Conservation (phyloP, 2,329 filamentous ascomycete genomes). For the Cordyceps militaris region DNA sequence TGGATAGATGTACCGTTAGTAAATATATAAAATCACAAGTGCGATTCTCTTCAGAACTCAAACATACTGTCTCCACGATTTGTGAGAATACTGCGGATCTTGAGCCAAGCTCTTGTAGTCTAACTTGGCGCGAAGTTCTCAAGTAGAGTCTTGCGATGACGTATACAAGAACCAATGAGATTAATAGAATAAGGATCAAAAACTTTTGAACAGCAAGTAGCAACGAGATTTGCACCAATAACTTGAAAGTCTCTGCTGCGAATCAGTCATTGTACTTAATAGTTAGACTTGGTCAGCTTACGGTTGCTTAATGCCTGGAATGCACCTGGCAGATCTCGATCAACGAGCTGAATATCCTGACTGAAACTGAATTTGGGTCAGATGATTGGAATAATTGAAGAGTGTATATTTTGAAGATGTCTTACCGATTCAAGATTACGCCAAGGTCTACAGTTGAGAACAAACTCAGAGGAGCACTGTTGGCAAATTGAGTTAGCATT, state of each 20-base stretch:
- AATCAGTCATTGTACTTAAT: too few species aligned
- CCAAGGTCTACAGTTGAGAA: conserved; percentile 24
- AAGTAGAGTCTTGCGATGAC: background rate
- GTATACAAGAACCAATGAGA: background rate
- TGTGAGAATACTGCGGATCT: background rate
- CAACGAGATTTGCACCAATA: background rate
- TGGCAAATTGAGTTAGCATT: too few species aligned
- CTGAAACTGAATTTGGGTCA: too few species aligned
- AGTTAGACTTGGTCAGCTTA: too few species aligned
- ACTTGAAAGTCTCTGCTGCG: conserved; percentile 28
- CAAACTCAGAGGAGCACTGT: too few species aligned
- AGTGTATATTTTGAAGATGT: too few species aligned
- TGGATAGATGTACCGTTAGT: too few species aligned
- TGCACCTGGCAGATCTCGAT: conserved; percentile 29
- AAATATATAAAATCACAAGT: conserved; percentile 3
- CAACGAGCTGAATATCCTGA: conserved; percentile 34
- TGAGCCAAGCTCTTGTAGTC: background rate
- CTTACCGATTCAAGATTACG: conserved; percentile 33
- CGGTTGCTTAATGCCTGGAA: conserved; percentile 25
- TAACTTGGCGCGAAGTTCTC: background rate
- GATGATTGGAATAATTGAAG: too few species aligned
- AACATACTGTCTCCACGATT: background rate
- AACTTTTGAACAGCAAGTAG: background rate
- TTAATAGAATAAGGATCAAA: background rate
- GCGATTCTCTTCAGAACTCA: background rate